These are phyloP conservation scores for Pulveroboletus ravenelii DNA, from an alignment of 768 basidiomycete genomes.

Conservation along the genomic window DNA sequence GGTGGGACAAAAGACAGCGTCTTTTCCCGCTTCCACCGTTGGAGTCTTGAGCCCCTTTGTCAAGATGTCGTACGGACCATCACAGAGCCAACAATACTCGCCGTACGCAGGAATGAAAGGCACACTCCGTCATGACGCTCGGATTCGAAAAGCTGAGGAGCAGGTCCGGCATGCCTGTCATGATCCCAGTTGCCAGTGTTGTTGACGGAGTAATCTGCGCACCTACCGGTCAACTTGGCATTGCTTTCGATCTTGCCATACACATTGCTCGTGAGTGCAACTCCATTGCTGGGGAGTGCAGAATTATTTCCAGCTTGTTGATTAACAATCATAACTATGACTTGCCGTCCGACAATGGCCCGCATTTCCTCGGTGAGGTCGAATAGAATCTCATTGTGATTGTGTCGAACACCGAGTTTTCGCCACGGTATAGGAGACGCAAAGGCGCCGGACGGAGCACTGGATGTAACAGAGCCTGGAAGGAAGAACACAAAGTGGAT, in stretches of 20 bases:
- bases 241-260: constrained; percentile 78
- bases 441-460: constrained; percentile 48
- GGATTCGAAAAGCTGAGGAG: constrained; percentile 73
- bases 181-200: background rate
- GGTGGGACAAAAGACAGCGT: constrained; percentile 89
- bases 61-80: constrained; percentile 1
- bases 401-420: constrained; percentile 74
- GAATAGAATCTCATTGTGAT: constrained; percentile 90
- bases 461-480: constrained; percentile 33
- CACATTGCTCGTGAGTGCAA: constrained; percentile 59
- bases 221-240: constrained; percentile 66
- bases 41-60: constrained; percentile 46
- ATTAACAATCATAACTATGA: background rate
- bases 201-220: background rate
- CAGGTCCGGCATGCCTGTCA: constrained; percentile 83
- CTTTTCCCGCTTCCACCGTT: constrained; percentile 73
- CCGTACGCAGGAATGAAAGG: constrained; percentile 94
- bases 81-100: constrained; percentile 30
- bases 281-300: constrained; percentile 51
- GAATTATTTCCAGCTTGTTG: background rate
- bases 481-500: background rate
- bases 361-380: constrained; percentile 81
- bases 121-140: constrained; percentile 66
- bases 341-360: constrained; percentile 36
- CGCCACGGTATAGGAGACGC: constrained; percentile 94